Conservation (phyloP, 2,329 filamentous ascomycete species). For the Graphilbum fragrans region DNA sequence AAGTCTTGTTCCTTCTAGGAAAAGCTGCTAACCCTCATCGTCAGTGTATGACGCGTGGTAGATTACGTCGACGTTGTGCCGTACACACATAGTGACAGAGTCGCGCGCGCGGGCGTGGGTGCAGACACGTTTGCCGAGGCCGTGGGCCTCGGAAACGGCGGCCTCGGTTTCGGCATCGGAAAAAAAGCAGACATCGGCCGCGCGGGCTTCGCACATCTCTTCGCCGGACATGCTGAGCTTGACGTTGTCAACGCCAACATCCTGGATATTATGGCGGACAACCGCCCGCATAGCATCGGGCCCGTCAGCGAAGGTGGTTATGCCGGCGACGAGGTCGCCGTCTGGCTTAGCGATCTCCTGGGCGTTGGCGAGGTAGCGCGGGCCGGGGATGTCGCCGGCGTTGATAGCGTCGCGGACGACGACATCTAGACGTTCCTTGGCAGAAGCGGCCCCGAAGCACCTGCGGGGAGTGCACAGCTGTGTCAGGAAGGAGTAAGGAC, state of each 20-base stretch:
- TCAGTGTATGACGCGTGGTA: not conserved
- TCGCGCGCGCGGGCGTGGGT: not conserved
- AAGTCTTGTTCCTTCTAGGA: too few species aligned
- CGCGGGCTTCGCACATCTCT: not conserved
- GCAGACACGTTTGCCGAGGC: not conserved
- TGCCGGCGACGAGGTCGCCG: not conserved
- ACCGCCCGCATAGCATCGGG: not conserved
- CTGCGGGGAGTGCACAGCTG: too few species aligned
- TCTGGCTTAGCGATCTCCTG: not conserved
- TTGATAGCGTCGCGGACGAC: not conserved
- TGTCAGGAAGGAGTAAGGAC: too few species aligned
- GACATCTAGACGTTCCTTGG: not conserved
- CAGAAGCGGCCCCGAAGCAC: not conserved
- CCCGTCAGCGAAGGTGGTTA: not conserved
- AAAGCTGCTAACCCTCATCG: not conserved
- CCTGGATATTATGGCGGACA: not conserved
- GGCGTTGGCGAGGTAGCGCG: not conserved
- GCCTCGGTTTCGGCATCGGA: not conserved
- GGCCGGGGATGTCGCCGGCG: not conserved
- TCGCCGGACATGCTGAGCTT: not conserved
- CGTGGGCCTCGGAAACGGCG: not conserved
- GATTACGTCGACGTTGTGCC: not conserved
- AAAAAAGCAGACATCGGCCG: not conserved
- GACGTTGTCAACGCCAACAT: not conserved
- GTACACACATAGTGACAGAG: not conserved